These are phyloP conservation scores for Phaffomyces opuntiae DNA, from an alignment of 805 yeast species.

Conservation along the genomic window DNA sequence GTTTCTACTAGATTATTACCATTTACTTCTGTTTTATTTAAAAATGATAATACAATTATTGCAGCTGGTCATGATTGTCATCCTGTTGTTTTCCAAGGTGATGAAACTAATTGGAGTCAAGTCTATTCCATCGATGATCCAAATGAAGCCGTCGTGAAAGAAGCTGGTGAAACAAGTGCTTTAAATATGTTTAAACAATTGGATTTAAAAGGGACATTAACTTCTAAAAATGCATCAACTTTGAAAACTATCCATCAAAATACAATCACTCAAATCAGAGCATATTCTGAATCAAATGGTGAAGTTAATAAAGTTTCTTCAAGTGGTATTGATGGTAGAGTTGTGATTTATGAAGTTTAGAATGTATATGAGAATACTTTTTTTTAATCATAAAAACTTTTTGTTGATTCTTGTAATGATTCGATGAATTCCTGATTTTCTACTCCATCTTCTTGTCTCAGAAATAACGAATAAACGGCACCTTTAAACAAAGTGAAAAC, in stretches of 20 bases:
- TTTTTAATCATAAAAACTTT: conserved; percentile 9
- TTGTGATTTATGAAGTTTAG: conserved; percentile 58
- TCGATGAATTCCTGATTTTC: conserved; percentile 9
- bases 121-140: conserved; percentile 39
- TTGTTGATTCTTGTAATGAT: conserved; percentile 17
- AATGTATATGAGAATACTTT: background rate
- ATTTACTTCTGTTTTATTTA: conserved; percentile 68
- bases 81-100: conserved; percentile 78
- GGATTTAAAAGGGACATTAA: conserved; percentile 85
- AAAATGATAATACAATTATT: conserved; percentile 56
- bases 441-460: conserved; percentile 37
- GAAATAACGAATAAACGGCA: conserved; percentile 58
- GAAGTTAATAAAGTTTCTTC: conserved; percentile 56
- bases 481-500: conserved; percentile 64
- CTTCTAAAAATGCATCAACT: conserved; percentile 34
- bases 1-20: conserved; percentile 71
- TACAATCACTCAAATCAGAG: conserved; percentile 64
- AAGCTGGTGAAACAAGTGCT: conserved; percentile 61
- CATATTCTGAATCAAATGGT: conserved; percentile 34
- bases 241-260: conserved; percentile 85
- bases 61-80: conserved; percentile 93
- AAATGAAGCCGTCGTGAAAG: conserved; percentile 44
- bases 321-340: conserved; percentile 87
- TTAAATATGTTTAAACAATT: conserved; percentile 91
- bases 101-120: conserved; percentile 56